These are phyloP conservation scores for Wickerhamomyces hampshirensis DNA, from an alignment of 805 yeast genomes.

Conservation along the genomic window DNA sequence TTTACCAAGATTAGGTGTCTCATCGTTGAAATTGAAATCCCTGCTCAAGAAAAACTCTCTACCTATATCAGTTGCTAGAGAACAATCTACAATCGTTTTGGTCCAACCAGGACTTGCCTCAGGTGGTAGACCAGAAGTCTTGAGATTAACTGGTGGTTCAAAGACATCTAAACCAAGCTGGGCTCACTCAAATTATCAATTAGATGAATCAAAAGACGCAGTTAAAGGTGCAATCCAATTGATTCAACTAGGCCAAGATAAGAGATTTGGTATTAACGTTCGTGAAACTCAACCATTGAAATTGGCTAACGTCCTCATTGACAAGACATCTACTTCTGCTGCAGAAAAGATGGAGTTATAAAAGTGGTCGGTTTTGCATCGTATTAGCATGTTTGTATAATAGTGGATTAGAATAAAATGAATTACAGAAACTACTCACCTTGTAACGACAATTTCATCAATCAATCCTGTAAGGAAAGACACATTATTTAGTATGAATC, in stretches of 20 bases:
- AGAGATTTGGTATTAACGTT: conserved; percentile 62
- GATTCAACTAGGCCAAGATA: conserved; percentile 57
- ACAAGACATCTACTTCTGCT: background rate
- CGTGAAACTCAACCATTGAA: conserved; percentile 61
- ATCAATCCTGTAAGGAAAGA: no score
- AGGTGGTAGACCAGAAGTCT: conserved; percentile 46
- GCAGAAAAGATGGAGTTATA: conserved; percentile 16
- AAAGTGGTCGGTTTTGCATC: no score
- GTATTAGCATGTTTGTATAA: no score
- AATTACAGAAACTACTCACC: no score
- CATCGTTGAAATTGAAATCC: conserved; percentile 62
- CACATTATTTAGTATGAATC: no score
- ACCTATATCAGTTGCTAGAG: conserved; percentile 65
- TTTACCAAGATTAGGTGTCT: conserved; percentile 66
- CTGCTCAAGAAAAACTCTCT: conserved; percentile 49
- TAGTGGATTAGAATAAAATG: no score
- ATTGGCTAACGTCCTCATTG: conserved; percentile 13
- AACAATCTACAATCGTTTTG: conserved; percentile 68
- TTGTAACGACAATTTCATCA: no score
- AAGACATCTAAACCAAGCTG: conserved; percentile 71
- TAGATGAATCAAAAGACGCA: conserved; percentile 41
- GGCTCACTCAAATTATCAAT: conserved; percentile 75
- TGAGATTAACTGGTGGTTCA: conserved; percentile 79
- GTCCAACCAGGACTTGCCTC: conserved; percentile 37
- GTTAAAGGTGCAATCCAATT: conserved; percentile 47